Conservation (phyloP, 805 yeast genomes). For the Ogataea siamensis region DNA sequence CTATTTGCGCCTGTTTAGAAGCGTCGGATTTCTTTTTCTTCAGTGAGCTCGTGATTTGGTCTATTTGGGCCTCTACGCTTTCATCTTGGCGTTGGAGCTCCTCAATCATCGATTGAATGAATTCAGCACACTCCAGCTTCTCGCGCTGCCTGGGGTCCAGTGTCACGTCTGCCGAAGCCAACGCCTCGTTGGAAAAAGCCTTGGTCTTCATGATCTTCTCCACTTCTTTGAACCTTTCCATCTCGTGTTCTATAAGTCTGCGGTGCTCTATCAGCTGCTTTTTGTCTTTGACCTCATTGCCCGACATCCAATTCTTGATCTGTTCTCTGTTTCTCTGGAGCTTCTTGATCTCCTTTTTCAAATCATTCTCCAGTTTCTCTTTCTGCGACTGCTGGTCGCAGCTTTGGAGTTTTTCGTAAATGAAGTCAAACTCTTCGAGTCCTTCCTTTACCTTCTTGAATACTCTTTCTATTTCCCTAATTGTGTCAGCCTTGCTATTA, state of each 20-base stretch:
- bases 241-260: conserved; percentile 65
- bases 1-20: conserved; percentile 54
- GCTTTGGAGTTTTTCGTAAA: conserved; percentile 78
- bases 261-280: conserved; percentile 77
- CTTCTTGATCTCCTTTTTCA: conserved; percentile 93
- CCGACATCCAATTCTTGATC: conserved; percentile 90
- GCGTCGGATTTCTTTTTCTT: conserved; percentile 58
- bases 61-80: conserved; percentile 69
- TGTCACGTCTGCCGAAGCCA: conserved; percentile 54
- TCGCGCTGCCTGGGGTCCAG: conserved; percentile 80
- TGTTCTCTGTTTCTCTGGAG: conserved; percentile 92
- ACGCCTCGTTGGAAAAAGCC: conserved; percentile 90
- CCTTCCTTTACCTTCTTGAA: conserved; percentile 93
- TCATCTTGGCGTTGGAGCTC: conserved; percentile 82
- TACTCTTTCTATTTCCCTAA: conserved; percentile 83
- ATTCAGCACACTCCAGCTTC: conserved; percentile 68
- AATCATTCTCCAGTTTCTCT: conserved; percentile 88
- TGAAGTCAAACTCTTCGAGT: conserved; percentile 75
- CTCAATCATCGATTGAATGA: conserved; percentile 68
- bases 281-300: conserved; percentile 88
- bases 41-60: conserved; percentile 46
- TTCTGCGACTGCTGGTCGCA: conserved; percentile 85
- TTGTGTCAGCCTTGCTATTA: conserved; percentile 6
- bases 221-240: conserved; percentile 94
- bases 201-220: conserved; percentile 92